Base-by-base conservation (phyloP, 2,329 filamentous ascomycete genomes). In the Xylogone sp. region DNA sequence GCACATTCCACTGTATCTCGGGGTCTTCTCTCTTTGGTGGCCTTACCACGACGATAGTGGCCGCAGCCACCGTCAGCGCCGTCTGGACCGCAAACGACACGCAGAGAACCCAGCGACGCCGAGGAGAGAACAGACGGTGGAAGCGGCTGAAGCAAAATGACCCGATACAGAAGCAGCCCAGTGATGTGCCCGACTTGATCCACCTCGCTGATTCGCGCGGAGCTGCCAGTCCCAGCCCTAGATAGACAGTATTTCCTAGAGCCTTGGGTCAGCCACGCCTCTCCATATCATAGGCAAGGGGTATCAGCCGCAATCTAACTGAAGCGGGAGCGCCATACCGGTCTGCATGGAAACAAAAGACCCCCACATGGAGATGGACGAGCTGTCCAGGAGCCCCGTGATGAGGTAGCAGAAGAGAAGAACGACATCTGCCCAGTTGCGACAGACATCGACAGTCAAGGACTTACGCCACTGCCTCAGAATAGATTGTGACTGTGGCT, bases 371-470 rank as follows among this genome's bases (percentile, higher is more conserved):
- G 84, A 86, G 45, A 88, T 86, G 2, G 87, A 83, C 2, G 86
- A 83, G 68, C 86, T 89, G 69, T 93, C 88, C 7, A 90, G 77
- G 10, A 93, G 73, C 3, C 88, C 88, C 0, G 88, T 92, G 64
- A 91, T 86, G 56, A 88, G 71, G 65, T 91, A 92, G 69, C 86
- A 90, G 22, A 82, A 71, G 3, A 93, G 72, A 39, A 93, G 75
- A 19, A 90, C 72, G 1, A 88, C 56, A 62, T 93, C 88, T 13
- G 83, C 81, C 76, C 83, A 79, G 43, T 79, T 74, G 22, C 83
- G 81, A 53, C 73, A 75, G 50, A 90, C 72, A 50, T 86, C 74
- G 7, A 43, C 49, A 16, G 48, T 53, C 55, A 59, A 39, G 7
- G 43, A 48, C n/a, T 54, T 50, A 7, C 51, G 50, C 47, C 47